Evolutionary conservation across 2,329 filamentous ascomycete species (phyloP).

Genomic region (Myotisia sp.): DNA sequence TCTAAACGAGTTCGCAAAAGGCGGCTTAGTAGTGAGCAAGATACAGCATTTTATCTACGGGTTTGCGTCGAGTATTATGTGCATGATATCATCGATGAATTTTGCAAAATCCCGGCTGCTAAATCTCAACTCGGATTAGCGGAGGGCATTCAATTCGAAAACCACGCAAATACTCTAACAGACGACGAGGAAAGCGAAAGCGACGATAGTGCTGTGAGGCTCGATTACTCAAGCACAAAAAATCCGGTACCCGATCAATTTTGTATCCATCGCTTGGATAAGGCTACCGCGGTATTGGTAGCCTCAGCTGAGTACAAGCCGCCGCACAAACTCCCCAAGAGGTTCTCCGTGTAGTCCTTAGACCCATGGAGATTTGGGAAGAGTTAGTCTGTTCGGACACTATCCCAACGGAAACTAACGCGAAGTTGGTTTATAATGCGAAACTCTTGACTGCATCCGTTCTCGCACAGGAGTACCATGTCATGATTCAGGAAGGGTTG

Average conservation of each 20-base stretch:
- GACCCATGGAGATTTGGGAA: conserved; percentile 3
- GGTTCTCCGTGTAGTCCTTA: neutral
- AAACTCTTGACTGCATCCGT: conserved; percentile 13
- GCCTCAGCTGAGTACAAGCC: conserved; percentile 15
- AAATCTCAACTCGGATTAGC: conserved; percentile 15
- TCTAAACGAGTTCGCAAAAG: conserved; percentile 9
- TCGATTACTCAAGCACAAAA: conserved; percentile 5
- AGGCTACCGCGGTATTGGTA: neutral
- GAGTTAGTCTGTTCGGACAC: conserved; percentile 3
- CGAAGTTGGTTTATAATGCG: conserved; percentile 16
- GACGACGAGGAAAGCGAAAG: conserved; percentile 8
- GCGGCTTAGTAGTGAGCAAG: conserved; percentile 18
- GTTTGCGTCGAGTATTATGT: conserved; percentile 18
- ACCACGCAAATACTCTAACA: conserved; percentile 12
- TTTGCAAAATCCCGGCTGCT: conserved; percentile 18
- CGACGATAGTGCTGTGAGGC: too few species aligned
- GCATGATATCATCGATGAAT: conserved; percentile 17
- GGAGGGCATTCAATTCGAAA: conserved; percentile 14
- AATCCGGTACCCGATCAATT: conserved; percentile 14
- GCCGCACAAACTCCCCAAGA: conserved; percentile 12
- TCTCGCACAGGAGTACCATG: conserved; percentile 8
- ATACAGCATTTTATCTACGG: conserved; percentile 19
- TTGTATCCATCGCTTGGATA: conserved; percentile 13
- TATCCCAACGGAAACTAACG: conserved; percentile 8
- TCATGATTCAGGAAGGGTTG: conserved; percentile 8